Conservation (phyloP, 2,329 filamentous ascomycete genomes). For the Fusarium nelsonii region DNA sequence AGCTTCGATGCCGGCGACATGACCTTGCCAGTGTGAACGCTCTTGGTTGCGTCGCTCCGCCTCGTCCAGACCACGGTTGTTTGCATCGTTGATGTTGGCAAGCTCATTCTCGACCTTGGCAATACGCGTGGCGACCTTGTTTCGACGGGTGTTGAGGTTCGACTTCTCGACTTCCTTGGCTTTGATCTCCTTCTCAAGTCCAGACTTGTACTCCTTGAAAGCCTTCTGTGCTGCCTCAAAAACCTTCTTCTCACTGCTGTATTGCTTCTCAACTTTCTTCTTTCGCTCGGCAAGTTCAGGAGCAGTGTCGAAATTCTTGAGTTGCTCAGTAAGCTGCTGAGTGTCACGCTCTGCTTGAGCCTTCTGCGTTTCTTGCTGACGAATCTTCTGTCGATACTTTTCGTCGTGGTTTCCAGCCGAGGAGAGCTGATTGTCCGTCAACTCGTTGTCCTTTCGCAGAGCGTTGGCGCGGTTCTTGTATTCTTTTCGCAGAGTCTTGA, state of each 20-base stretch:
- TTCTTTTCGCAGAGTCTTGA: slow-evolving; percentile 79
- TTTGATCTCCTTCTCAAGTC: slow-evolving; percentile 72
- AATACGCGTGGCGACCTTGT: slow-evolving; percentile 78
- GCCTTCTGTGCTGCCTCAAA: slow-evolving; percentile 69
- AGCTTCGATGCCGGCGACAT: slow-evolving; percentile 60
- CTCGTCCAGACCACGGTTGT: slow-evolving; percentile 72
- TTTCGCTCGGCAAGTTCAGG: slow-evolving; percentile 72
- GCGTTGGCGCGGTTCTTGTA: slow-evolving; percentile 76
- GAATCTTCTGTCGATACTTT: slow-evolving; percentile 78
- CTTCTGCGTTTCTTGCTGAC: slow-evolving; percentile 80
- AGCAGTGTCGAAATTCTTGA: slow-evolving; percentile 73
- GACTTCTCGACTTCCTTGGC: slow-evolving; percentile 73
- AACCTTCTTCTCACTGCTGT: slow-evolving; percentile 67
- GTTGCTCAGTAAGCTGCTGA: slow-evolving; percentile 64
- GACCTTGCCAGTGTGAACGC: slow-evolving; percentile 60
- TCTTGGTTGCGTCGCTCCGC: slow-evolving; percentile 70
- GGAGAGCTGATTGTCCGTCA: slow-evolving; percentile 72
- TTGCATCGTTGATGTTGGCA: slow-evolving; percentile 76
- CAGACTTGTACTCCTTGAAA: slow-evolving; percentile 69
- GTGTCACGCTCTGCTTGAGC: slow-evolving; percentile 72
- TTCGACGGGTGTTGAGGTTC: slow-evolving; percentile 74
- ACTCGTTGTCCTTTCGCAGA: slow-evolving; percentile 80
- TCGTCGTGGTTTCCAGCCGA: slow-evolving; percentile 81
- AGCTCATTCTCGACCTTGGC: slow-evolving; percentile 80
- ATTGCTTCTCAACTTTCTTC: slow-evolving; percentile 65